Evolutionary conservation across 345 rosid species (phyloP).

Genomic region (Euphorbia lathyris): DNA sequence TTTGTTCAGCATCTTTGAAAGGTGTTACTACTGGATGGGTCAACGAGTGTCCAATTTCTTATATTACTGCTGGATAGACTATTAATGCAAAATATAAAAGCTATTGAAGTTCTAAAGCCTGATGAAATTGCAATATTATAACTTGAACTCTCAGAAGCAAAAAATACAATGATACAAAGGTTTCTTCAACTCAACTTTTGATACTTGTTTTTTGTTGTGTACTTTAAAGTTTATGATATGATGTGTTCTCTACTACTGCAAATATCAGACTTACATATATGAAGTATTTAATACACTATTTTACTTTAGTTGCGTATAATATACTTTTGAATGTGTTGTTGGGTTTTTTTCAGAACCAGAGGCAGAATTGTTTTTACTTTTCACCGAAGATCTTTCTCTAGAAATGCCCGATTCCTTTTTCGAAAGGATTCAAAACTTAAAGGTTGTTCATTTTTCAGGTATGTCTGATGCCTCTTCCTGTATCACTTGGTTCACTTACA

Average conservation of each 20-base stretch:
- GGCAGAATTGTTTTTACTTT: neutral
- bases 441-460: constrained; percentile 20
- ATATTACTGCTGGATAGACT: too few relatives aligned
- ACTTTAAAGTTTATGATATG: neutral
- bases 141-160: constrained; percentile 59
- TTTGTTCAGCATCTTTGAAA: constrained; percentile 4
- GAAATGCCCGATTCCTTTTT: neutral
- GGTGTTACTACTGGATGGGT: constrained; percentile 78
- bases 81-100: too few relatives aligned
- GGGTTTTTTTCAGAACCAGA: too few relatives aligned
- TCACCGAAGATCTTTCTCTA: neutral
- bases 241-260: neutral
- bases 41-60: constrained; percentile 86
- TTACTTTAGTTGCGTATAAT: too few relatives aligned
- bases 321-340: too few relatives aligned
- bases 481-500: constrained; percentile 13
- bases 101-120: constrained; percentile 68
- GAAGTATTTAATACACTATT: neutral
- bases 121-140: too few relatives aligned
- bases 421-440: constrained; percentile 20
- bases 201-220: neutral
- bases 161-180: constrained; percentile 63
- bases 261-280: neutral
- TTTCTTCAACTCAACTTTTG: constrained; percentile 62
- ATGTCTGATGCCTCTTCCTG: constrained; percentile 26